Evolutionary conservation across 345 rosid genomes (phyloP).

Genomic region (Populus simonii): DNA sequence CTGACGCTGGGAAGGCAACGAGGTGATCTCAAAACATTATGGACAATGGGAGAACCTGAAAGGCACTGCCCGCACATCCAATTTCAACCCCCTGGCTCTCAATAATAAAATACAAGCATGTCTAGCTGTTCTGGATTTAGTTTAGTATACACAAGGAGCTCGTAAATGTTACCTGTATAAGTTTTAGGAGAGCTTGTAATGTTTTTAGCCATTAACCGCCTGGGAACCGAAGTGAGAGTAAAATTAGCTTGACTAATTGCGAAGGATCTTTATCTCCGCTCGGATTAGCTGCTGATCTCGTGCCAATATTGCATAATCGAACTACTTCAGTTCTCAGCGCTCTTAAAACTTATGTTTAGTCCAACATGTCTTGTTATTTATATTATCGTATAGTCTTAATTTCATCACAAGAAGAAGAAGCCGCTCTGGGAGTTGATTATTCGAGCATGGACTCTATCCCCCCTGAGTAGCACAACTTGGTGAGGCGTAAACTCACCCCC

Average conservation of each 20-base stretch:
- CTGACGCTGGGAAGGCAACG: slow-evolving; percentile 69
- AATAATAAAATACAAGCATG: background rate
- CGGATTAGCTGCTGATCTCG: background rate
- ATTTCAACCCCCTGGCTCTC: slow-evolving; percentile 30
- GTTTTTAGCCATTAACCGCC: background rate
- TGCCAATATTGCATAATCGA: background rate
- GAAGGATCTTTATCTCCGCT: background rate
- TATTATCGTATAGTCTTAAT: background rate
- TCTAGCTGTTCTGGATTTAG: slow-evolving; percentile 1
- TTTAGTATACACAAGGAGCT: background rate
- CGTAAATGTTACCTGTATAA: background rate
- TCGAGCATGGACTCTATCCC: background rate
- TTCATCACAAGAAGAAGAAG: background rate
- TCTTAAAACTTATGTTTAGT: background rate
- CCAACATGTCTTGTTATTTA: background rate
- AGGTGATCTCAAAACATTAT: slow-evolving; percentile 73
- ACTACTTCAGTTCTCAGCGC: background rate
- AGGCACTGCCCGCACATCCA: slow-evolving; percentile 66
- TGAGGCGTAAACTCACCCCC: background rate
- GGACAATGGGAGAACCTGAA: slow-evolving; percentile 84
- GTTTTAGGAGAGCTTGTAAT: background rate
- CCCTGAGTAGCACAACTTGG: background rate
- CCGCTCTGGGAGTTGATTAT: background rate
- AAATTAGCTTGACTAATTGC: background rate
- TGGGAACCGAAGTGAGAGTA: background rate